Evolutionary conservation across 106 monocot genomes (phyloP), one percentile per base, ranked within the genome.

Genomic region (Iris macrosiphon): DNA sequence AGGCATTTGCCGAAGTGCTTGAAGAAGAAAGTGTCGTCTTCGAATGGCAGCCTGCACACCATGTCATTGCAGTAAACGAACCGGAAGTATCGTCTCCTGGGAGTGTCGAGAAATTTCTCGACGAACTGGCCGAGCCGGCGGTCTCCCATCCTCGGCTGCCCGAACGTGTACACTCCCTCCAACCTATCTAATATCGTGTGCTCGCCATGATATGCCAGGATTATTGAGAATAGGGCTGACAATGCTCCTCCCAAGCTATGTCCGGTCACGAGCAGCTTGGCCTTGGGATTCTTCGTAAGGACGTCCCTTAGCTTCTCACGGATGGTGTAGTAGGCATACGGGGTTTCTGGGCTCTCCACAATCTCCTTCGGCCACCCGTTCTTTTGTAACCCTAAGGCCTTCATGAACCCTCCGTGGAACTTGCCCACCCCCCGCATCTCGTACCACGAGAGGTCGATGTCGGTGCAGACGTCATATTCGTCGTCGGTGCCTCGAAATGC

Each of bases 161-260:
- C 88, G 42, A 72, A 88, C 2, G 93, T 94, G 52, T 88, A 84
- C 18, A 94, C 75, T 2, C 71, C 88, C 13, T 63, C 74, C 50
- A 94, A 13, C 57, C 80, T 72, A 11, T 64, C 54, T 66, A 94
- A 27, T n/a, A 88, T 27, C 52, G 23, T 38, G 0, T 48, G 38
- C 61, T 84, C 84, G 3, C 40, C 75, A 55, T 94, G 84, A 19
- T 73, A 25, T 9, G 59, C 61, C 51, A 94, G 64, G 20, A 94
- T 22, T 4, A 60, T 20, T 20, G 88, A 76, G 53, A 94, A 88
- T 23, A 94, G 66, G 2, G 81, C 61, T 13, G 93, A 84, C 26
- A 94, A 52, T 23, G 93, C 93, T 9, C 93, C 93, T 19, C 93
- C 93, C 5, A 88, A 63, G 71, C 93, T 94, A 66, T 94, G 93